phyloP scores from a whole-genome alignment of 148 eudicot genomes.

The Limonium bicolor region DNA sequence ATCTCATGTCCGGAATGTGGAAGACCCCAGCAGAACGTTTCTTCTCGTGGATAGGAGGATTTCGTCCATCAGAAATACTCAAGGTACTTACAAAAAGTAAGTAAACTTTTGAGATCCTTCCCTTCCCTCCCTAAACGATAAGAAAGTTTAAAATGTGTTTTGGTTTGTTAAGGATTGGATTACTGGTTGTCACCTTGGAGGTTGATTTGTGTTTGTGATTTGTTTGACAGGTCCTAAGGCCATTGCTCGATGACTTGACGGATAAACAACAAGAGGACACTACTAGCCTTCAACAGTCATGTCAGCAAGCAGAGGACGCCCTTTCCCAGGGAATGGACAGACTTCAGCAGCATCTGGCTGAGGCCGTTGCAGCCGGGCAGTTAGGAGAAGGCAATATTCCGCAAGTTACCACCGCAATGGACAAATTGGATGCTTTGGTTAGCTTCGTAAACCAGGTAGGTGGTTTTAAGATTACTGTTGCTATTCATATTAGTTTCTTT shows the following conservation, averaged over 20 bases:
- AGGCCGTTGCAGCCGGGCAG: constrained; percentile 44
- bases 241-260: constrained; percentile 56
- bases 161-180: too few relatives aligned
- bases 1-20: constrained; percentile 87
- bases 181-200: not conserved
- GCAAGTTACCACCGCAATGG: constrained; percentile 49
- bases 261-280: constrained; percentile 40
- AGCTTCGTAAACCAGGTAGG: constrained; percentile 79
- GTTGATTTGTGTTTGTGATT: not conserved
- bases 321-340: constrained; percentile 82
- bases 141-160: not conserved
- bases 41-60: constrained; percentile 96
- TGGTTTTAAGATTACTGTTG: too few relatives aligned
- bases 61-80: constrained; percentile 83
- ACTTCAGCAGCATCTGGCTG: constrained; percentile 56
- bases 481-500: not conserved
- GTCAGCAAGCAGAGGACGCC: constrained; percentile 94
- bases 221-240: constrained; percentile 45
- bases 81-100: constrained; percentile 45
- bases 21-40: constrained; percentile 70
- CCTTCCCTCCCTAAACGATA: too few relatives aligned
- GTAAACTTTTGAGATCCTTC: too few relatives aligned
- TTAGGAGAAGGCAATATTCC: constrained; percentile 49
- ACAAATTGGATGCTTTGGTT: constrained; percentile 57
- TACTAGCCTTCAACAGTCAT: constrained; percentile 44